A percentile compares a stretch with the other conserved stretches of the same genome.
Evolutionary conservation across 2,329 filamentous ascomycete species (phyloP).

Genomic region (Penicillium sp.): DNA sequence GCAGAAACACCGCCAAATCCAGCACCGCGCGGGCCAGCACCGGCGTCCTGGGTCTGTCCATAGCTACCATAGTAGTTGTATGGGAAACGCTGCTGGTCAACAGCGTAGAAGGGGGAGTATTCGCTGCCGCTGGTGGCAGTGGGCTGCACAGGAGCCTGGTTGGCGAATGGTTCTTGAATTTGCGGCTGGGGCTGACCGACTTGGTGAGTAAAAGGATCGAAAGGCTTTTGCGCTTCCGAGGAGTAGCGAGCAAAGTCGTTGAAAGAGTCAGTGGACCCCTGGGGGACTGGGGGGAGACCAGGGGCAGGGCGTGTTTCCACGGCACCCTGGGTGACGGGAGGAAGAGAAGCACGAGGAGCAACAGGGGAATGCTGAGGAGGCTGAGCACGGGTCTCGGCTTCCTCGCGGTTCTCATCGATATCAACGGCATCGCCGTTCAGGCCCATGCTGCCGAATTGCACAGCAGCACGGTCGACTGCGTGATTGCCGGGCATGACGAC

Average conservation of each 20-base stretch:
- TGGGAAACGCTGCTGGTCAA: slow-evolving; percentile 64
- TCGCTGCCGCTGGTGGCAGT: slow-evolving; percentile 58
- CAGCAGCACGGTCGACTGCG: slow-evolving; percentile 83
- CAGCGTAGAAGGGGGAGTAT: slow-evolving; percentile 79
- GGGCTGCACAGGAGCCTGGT: slow-evolving; percentile 54
- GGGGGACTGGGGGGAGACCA: slow-evolving; percentile 55
- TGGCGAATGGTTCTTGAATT: slow-evolving; percentile 51
- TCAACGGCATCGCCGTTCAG: slow-evolving; percentile 67
- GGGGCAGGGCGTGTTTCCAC: slow-evolving; percentile 51
- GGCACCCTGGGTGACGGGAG: slow-evolving; percentile 52
- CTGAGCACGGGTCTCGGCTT: slow-evolving; percentile 88
- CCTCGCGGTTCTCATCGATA: slow-evolving; percentile 89
- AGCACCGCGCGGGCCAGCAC: slow-evolving; percentile 65
- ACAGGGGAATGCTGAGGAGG: slow-evolving; percentile 90
- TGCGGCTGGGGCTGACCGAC: slow-evolving; percentile 58
- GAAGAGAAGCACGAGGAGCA: slow-evolving; percentile 77
- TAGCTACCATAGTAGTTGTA: slow-evolving; percentile 68
- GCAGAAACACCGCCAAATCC: slow-evolving; percentile 62
- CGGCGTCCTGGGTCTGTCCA: slow-evolving; percentile 66
- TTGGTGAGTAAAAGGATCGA: slow-evolving; percentile 81
- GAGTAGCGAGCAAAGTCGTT: slow-evolving; percentile 51
- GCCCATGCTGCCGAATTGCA: slow-evolving; percentile 95
- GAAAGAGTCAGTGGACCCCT: slow-evolving; percentile 46
- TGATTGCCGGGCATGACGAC: slow-evolving; percentile 98
- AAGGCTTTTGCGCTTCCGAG: slow-evolving; percentile 66